These are phyloP conservation scores for Fraxinus platypoda DNA, from an alignment of 305 asterid species.

Conservation along the genomic window DNA sequence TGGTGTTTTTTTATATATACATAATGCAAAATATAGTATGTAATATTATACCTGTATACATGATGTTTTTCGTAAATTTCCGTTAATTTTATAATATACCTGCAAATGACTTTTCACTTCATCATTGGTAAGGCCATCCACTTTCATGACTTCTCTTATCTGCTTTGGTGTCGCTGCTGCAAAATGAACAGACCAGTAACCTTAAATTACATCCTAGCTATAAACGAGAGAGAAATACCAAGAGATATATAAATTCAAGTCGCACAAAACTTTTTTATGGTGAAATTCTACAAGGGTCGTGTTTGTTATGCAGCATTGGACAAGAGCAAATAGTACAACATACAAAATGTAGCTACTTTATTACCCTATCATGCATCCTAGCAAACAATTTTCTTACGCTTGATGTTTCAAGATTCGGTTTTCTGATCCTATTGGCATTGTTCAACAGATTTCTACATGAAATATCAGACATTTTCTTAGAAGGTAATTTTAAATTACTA, in stretches of 20 bases:
- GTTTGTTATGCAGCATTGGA: background rate
- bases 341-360: background rate
- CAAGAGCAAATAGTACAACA: background rate
- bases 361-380: too few species aligned
- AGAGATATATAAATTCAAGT: background rate
- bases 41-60: too few species aligned
- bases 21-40: too few species aligned
- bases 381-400: too few species aligned
- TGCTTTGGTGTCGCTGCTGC: conserved; percentile 50
- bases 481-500: background rate
- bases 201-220: background rate
- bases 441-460: background rate
- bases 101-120: conserved; percentile 56
- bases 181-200: background rate
- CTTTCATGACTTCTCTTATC: conserved; percentile 42
- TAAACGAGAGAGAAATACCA: background rate
- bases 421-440: background rate
- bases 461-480: background rate
- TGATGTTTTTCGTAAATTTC: too few species aligned
- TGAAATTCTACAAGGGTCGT: conserved; percentile 16
- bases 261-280: conserved; percentile 15
- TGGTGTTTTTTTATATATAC: too few species aligned
- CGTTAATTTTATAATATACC: conserved; percentile 18
- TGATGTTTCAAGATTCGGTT: background rate
- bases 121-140: conserved; percentile 51